A percentile compares a stretch with the other conserved stretches of the same genome.
Conservation (phyloP, 768 basidiomycete genomes). For the Hericium erinaceus region DNA sequence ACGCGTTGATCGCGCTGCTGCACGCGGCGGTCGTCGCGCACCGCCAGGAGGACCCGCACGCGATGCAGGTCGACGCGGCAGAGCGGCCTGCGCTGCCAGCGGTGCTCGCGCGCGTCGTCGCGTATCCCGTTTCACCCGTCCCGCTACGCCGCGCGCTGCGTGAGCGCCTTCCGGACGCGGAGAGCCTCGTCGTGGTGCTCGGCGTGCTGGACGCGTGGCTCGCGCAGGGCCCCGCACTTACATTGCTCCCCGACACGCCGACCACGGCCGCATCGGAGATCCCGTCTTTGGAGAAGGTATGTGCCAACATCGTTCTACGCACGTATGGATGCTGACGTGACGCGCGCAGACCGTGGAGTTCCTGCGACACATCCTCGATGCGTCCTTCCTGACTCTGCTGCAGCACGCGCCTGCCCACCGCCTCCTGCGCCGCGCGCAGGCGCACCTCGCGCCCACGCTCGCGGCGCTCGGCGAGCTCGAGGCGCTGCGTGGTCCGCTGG, state of each 20-base stretch:
- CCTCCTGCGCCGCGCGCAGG: constrained; percentile 39
- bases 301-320: constrained; percentile 2
- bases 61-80: constrained; percentile 30
- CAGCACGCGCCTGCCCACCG: constrained; percentile 52
- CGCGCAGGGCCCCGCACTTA: constrained; percentile 12
- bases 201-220: constrained; percentile 44
- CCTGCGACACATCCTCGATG: constrained; percentile 59
- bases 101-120: constrained; percentile 30
- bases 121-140: constrained; percentile 30
- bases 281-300: constrained; percentile 6
- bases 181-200: constrained; percentile 38
- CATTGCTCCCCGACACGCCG: background rate
- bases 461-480: constrained; percentile 39
- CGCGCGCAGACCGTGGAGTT: constrained; percentile 44
- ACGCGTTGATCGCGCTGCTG: constrained; percentile 49
- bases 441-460: constrained; percentile 49
- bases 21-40: constrained; percentile 33
- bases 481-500: constrained; percentile 50
- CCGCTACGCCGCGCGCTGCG: constrained; percentile 43
- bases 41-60: constrained; percentile 17
- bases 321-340: background rate
- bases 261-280: constrained; percentile 30
- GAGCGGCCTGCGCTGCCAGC: constrained; percentile 26
- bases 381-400: constrained; percentile 59
- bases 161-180: constrained; percentile 37